Base-by-base conservation (phyloP, 176 grass and related monocot species). In the Eleusine coracana region DNA sequence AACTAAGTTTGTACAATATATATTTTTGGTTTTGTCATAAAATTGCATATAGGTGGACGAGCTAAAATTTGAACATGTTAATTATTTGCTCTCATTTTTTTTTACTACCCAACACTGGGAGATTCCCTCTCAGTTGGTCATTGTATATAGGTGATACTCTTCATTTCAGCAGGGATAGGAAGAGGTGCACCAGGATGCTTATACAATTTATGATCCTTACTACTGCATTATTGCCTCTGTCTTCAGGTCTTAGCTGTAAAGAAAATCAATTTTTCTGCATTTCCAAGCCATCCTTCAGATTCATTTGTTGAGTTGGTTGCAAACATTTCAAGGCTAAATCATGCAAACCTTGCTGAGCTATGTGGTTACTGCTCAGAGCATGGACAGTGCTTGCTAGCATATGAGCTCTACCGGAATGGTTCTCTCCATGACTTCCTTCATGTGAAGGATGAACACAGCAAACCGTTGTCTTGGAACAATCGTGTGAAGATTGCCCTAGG, bases 401-500 rank as follows among this genome's bases (percentile, higher is more conserved):
- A 93, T 79, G 93, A 92, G 31, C 92, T 90, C 52, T 90, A 93
- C 87, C 80, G 54, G 44, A 98, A 90, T 8, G 89, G 93, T 66
- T 93, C 93, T 68, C 82, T 98, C 41, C 75, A 80, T 51, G 91
- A 95, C 80, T 82, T 90, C 17, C 93, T 98, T 77, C 89, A 92
- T 74, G 68, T 83, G 49, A 74, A 86, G 62, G 91, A 92, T 20
- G 96, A 92, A 41, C 59, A 87, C 66, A 86, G 66, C 68, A 88
- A 93, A 73, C 72, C 83, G 16, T 73, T 98, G 34, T 81, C 89
- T 84, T 98, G 96, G 96, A 98, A 87, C 77, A 88, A 13, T 62
- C 93, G 96, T 71, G 89, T 96, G 66, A 98, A 93, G 85, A 96
- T 98, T 75, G 87, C 96, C 45, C 91, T 98, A 41, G 96, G 96